phyloP scores from a whole-genome alignment of 345 rosid species.

The Trapa bicornis region DNA sequence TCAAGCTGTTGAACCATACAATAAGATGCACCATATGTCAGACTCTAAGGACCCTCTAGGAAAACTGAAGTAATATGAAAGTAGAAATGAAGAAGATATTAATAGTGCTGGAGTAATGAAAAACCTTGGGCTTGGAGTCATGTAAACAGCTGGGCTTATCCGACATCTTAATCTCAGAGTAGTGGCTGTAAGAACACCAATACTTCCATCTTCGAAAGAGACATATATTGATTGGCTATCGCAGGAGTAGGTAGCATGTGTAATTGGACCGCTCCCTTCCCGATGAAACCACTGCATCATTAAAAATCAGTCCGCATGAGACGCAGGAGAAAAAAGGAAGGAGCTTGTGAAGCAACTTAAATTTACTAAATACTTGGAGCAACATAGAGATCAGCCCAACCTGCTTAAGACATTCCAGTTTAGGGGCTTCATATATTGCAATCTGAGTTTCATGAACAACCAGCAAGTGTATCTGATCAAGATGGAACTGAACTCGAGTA shows the following conservation, averaged over 20 bases:
- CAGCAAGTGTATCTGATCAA: conserved; percentile 52
- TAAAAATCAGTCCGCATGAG: neutral
- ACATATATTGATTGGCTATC: conserved; percentile 74
- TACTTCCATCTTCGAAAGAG: conserved; percentile 67
- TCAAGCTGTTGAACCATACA: conserved; percentile 35
- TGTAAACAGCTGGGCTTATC: conserved; percentile 56
- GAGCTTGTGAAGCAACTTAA: neutral
- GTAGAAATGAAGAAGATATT: neutral
- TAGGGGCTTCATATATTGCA: conserved; percentile 61
- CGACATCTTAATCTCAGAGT: conserved; percentile 70
- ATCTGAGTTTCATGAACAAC: conserved; percentile 75
- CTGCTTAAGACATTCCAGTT: conserved; percentile 57
- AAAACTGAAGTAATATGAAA: too few species aligned
- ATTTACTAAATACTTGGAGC: neutral
- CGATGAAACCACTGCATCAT: conserved; percentile 45
- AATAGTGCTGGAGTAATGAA: neutral
- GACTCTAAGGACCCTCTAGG: neutral
- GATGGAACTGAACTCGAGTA: conserved; percentile 75
- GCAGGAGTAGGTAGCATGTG: conserved; percentile 78
- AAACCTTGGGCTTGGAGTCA: conserved; percentile 58
- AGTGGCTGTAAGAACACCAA: conserved; percentile 51
- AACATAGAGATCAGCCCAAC: conserved; percentile 15
- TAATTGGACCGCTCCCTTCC: conserved; percentile 66
- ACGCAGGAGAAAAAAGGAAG: neutral
- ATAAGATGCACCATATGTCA: neutral